Evolutionary conservation across 306 rosid species (phyloP).

Genomic region (Castanea crenata): DNA sequence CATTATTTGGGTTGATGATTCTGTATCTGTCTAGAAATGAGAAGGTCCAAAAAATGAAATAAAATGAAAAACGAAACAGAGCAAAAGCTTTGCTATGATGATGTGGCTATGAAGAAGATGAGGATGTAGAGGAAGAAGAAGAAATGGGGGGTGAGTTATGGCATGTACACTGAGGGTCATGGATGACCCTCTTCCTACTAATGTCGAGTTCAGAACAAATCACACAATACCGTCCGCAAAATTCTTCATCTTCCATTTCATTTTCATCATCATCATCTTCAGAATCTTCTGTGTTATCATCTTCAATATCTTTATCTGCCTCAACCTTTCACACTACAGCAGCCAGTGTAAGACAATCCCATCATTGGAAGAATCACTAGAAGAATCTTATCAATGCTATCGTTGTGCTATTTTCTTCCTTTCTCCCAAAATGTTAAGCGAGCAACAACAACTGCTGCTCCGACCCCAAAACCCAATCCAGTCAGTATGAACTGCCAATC

Average conservation of each 20-base stretch:
- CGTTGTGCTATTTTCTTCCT: slow-evolving; percentile 66
- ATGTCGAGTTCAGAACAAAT: too few species aligned
- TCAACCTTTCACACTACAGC: slow-evolving; percentile 30
- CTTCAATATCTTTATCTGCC: slow-evolving; percentile 31
- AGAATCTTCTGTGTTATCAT: background rate
- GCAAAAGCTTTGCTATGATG: background rate
- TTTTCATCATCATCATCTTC: too few species aligned
- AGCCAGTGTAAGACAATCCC: slow-evolving; percentile 45
- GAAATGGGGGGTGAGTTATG: too few species aligned
- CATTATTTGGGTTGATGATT: slow-evolving; percentile 7
- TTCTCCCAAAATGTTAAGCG: slow-evolving; percentile 57
- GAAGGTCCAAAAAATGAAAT: background rate
- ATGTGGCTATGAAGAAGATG: background rate
- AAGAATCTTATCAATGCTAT: slow-evolving; percentile 48
- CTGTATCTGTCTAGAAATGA: slow-evolving; percentile 20
- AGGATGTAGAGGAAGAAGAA: slow-evolving; percentile 7
- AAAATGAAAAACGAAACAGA: background rate
- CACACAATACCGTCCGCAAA: too few species aligned
- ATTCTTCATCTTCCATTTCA: too few species aligned
- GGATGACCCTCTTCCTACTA: too few species aligned
- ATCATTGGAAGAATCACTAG: slow-evolving; percentile 50
- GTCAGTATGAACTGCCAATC: slow-evolving; percentile 65
- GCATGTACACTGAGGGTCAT: too few species aligned
- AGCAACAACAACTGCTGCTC: slow-evolving; percentile 64
- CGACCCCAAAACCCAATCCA: slow-evolving; percentile 82